Percentiles rank a stretch among this genome's conserved stretches.
These are phyloP conservation scores for Lonicera japonica DNA, from an alignment of 129 eudicot genomes.

Conservation along the genomic window DNA sequence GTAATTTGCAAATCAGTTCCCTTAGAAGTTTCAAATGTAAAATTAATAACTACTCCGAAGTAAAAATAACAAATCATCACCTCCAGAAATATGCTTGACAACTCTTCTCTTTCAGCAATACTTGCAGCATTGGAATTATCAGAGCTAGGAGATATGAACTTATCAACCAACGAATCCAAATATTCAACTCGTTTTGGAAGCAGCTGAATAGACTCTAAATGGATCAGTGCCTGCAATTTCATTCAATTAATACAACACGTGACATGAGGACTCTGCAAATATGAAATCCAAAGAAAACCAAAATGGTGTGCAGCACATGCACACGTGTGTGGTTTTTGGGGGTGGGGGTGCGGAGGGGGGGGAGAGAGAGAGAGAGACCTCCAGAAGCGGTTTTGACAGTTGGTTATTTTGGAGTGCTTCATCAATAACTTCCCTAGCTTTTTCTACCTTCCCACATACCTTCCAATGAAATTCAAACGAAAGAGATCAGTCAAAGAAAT, in stretches of 20 bases:
- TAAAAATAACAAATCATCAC: constrained; percentile 15
- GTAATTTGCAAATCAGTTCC: too few species aligned
- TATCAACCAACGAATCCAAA: constrained; percentile 78
- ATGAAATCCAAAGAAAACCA: background rate
- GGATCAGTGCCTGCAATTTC: constrained; percentile 69
- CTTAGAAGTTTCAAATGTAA: too few species aligned
- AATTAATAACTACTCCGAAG: too few species aligned
- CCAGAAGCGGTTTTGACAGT: constrained; percentile 82
- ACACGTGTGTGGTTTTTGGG: too few species aligned
- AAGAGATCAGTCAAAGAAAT: background rate
- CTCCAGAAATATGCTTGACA: constrained; percentile 93
- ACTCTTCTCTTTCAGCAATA: constrained; percentile 74
- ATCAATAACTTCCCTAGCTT: constrained; percentile 80
- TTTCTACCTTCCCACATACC: constrained; percentile 80
- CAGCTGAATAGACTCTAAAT: constrained; percentile 76
- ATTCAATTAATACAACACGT: constrained; percentile 6
- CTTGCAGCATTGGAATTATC: constrained; percentile 55
- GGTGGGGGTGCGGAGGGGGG: too few species aligned
- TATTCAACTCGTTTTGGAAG: constrained; percentile 68
- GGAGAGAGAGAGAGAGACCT: constrained; percentile 46
- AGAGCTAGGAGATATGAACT: constrained; percentile 52
- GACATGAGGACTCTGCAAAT: background rate
- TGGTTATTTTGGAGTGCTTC: constrained; percentile 67
- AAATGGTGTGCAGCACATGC: too few species aligned
- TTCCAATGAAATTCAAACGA: constrained; percentile 15